These are phyloP conservation scores for Diplodia seriata DNA, from an alignment of 2,329 filamentous ascomycete species.

Conservation along the genomic window DNA sequence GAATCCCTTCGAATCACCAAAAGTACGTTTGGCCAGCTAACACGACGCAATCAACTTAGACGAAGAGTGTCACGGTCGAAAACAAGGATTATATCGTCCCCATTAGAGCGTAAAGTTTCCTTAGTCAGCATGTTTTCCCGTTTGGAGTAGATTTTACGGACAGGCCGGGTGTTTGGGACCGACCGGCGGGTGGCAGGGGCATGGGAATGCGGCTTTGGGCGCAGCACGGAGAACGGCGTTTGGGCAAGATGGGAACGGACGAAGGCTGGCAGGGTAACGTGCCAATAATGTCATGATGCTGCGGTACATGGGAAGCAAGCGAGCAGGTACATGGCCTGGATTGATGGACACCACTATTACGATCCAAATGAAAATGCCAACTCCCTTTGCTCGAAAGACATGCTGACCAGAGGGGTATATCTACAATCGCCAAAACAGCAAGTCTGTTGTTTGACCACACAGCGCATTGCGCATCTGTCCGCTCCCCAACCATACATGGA, in stretches of 20 bases:
- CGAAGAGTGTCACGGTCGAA: slow-evolving; percentile 61
- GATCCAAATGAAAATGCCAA: neutral
- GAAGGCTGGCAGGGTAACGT: neutral
- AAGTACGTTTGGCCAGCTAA: neutral
- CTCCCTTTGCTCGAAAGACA: neutral
- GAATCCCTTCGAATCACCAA: neutral
- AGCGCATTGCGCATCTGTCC: too few relatives aligned
- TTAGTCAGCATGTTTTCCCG: neutral
- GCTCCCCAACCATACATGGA: too few relatives aligned
- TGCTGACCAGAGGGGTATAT: slow-evolving; percentile 17
- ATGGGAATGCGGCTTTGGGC: slow-evolving; percentile 3
- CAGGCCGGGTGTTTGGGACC: slow-evolving; percentile 10
- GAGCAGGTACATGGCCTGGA: neutral
- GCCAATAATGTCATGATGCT: neutral
- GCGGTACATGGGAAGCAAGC: neutral
- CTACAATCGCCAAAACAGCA: slow-evolving; percentile 8
- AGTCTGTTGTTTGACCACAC: neutral
- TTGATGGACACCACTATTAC: slow-evolving; percentile 4
- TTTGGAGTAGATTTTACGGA: neutral
- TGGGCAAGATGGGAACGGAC: neutral
- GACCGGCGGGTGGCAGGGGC: neutral
- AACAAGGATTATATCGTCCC: slow-evolving; percentile 56
- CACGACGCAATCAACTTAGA: slow-evolving; percentile 43
- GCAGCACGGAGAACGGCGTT: slow-evolving; percentile 3
- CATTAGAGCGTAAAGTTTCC: slow-evolving; percentile 23